phyloP scores from a whole-genome alignment of 768 basidiomycete species.

The Lactarius tabidus region DNA sequence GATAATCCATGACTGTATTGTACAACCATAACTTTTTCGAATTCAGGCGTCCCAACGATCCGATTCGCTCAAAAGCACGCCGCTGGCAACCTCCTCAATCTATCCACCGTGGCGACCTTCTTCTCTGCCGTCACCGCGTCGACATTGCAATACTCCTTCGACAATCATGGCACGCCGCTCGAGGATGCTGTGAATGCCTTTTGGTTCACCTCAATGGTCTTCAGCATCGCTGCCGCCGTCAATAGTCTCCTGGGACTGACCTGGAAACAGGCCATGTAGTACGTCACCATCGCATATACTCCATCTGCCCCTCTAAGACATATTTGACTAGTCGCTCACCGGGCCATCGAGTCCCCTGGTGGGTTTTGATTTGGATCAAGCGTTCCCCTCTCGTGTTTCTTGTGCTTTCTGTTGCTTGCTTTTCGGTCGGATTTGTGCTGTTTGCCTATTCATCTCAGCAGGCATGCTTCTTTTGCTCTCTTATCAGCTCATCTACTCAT shows the following conservation, averaged over 20 bases:
- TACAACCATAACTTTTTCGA: background rate
- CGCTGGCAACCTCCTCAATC: slow-evolving; percentile 62
- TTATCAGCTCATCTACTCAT: background rate
- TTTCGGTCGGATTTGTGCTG: slow-evolving; percentile 71
- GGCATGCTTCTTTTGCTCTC: slow-evolving; percentile 36
- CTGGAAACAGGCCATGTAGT: slow-evolving; percentile 85
- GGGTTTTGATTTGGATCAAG: slow-evolving; percentile 86
- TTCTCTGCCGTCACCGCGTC: slow-evolving; percentile 74
- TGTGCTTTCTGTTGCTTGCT: slow-evolving; percentile 78
- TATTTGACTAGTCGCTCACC: slow-evolving; percentile 55
- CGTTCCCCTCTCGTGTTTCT: slow-evolving; percentile 79
- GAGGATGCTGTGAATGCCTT: slow-evolving; percentile 61
- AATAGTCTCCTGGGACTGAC: slow-evolving; percentile 73
- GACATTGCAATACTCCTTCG: slow-evolving; percentile 64
- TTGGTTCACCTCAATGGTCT: slow-evolving; percentile 73
- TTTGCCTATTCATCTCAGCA: slow-evolving; percentile 73
- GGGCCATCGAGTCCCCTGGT: slow-evolving; percentile 73
- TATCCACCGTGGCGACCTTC: slow-evolving; percentile 75
- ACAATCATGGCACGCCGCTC: slow-evolving; percentile 36
- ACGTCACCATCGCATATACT: slow-evolving; percentile 32
- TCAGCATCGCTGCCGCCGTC: slow-evolving; percentile 73
- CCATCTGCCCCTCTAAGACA: slow-evolving; percentile 11
- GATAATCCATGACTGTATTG: slow-evolving; percentile 1
- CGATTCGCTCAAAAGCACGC: slow-evolving; percentile 72
- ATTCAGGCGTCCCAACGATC: slow-evolving; percentile 68